Evolutionary conservation across 2,329 filamentous ascomycete species (phyloP), one percentile per base, ranked within the genome.

Genomic region (Stachybotrys elegans): DNA sequence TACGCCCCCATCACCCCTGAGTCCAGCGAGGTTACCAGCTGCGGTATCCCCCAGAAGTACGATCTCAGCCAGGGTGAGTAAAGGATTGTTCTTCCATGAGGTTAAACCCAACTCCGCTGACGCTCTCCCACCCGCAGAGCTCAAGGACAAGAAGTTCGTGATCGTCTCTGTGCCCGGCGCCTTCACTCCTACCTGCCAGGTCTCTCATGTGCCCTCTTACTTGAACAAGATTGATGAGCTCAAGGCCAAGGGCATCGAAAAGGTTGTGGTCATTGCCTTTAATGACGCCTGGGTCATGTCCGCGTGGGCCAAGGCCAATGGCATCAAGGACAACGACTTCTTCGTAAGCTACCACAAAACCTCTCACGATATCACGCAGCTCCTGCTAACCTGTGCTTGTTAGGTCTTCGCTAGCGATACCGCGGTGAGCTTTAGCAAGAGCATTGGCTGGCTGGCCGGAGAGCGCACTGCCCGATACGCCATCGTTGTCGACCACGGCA

Each of bases 251-350:
- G 88, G 87, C 57, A 86, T 94, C 54, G 89, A 95, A 67, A 68
- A 85, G 51, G 80, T 95, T 58, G 79, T 88, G 54, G 81, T 93
- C 60, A 84, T 94, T 59, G 86, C 88, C 48, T 84, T 73, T 73
- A 95, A 95, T 69, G 90, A 95, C 69, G 73, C 83, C 51, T 94
- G 76, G 62, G 89, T 95, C 66, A 92, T 92, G 87, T 84, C 81
- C 57, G 88, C 86, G 43, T 93, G 88, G 88, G 85, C 82, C 69
- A 95, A 95, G 79, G 88, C 89, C 60, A 92, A 94, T 70, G 76
- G 76, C 43, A 75, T 92, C 60, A 83, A 79, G 60, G 81, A 83
- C 51, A 84, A 92, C 55, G 84, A 92, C 55, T 75, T 65, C 46
- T 75, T 80, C 52, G 75, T 79, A 55, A 55, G 75, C 64, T 43